These are phyloP conservation scores for Pelargonium myrrhifolium DNA, from an alignment of 441 rosid species.

Conservation along the genomic window DNA sequence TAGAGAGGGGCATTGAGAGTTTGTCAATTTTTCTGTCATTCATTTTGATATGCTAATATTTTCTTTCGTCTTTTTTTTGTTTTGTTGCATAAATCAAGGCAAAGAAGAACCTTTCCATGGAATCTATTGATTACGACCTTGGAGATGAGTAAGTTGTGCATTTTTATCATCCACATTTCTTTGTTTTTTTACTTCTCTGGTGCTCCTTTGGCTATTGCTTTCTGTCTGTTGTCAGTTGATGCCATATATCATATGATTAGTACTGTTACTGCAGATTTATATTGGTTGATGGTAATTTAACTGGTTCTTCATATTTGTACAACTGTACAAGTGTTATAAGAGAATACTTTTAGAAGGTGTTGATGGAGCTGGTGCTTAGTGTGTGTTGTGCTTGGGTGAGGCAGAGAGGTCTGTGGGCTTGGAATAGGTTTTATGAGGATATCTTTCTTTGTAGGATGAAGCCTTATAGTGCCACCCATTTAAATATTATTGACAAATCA, in stretches of 20 bases:
- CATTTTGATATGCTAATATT: neutral
- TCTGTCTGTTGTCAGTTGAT: neutral
- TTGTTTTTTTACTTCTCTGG: slow-evolving; percentile 4
- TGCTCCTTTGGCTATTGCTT: neutral
- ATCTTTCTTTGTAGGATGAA: neutral
- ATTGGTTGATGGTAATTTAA: slow-evolving; percentile 4
- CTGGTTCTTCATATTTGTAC: neutral
- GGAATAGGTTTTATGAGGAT: neutral
- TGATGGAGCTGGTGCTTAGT: neutral
- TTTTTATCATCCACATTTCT: slow-evolving; percentile 16
- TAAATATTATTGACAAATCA: neutral
- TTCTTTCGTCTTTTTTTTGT: slow-evolving; percentile 7
- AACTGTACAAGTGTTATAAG: neutral
- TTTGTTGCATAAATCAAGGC: slow-evolving; percentile 41
- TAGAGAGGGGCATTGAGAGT: neutral
- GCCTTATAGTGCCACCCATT: neutral
- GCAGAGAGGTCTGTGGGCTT: neutral
- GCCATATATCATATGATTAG: neutral
- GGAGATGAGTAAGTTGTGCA: slow-evolving; percentile 68
- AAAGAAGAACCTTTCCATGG: slow-evolving; percentile 77
- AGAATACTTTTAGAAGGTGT: neutral
- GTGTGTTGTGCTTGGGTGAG: neutral
- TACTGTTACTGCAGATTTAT: neutral
- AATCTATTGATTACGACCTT: slow-evolving; percentile 46
- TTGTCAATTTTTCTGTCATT: neutral